Evolutionary conservation across 768 basidiomycete species (phyloP), one percentile per base, ranked within the genome.

Genomic region (Rhizopogon vinicolor): DNA sequence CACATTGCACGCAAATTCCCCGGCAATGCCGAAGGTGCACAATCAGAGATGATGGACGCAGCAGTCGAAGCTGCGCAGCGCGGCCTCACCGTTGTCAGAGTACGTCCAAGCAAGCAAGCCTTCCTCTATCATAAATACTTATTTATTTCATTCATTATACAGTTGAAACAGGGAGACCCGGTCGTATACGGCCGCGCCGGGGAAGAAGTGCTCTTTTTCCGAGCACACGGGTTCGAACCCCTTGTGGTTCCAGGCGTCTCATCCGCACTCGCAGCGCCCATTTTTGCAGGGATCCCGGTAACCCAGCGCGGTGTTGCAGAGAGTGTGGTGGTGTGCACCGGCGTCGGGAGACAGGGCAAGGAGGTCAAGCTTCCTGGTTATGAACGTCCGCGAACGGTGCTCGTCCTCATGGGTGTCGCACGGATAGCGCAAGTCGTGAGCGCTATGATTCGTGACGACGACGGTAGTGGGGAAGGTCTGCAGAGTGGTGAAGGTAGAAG

Each of bases 81-180:
- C 16, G 97, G 96, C 0, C 72, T 93, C 56, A 88, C 84, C 6
- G 95, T 99, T 25, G 89, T 99, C 35, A 78, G 96, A 52, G 91
- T 92, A 63, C 46, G 88, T 77, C 1, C 41, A 0, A 1, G 28
- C 50, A 25, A 25, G 25, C 25, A 4, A 25, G 25, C 25, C 10
- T 40, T 18, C 13, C 44, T 19, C 35, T 52, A 7, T 1, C 19
- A 33, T 10, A 5, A 41, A 39, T 3, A 51, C 28, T 35, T 51
- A 12, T 51, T 42, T 40, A 41, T 55, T 46, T 44, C 31, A 33
- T 33, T 40, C 4, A 9, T 37, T 43, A 25, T 43, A 19, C 49
- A 93, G 90, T 78, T 99, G 16, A 98, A 99, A 74, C 97, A 98
- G 77, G 97, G 97, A 12, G 97, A 99, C 67, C 97, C 97, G 10